Evolutionary conservation across 306 rosid species (phyloP), one percentile per base, ranked within the genome.

Genomic region (Astragalus membranaceus): DNA sequence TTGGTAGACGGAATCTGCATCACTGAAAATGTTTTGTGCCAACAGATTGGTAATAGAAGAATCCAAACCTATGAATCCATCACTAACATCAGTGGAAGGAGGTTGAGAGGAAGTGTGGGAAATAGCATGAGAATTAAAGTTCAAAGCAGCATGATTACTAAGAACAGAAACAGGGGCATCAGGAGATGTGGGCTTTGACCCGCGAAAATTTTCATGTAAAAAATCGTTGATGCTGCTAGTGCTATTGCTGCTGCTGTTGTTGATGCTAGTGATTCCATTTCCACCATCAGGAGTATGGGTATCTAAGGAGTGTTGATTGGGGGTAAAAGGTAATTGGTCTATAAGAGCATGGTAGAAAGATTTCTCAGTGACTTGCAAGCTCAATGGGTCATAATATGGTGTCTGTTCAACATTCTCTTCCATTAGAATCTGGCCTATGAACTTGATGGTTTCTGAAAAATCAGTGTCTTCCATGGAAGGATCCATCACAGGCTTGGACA

Each of bases 321-420:
- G 83, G 64, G 82, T 79, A 33, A 67, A 52, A 9, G 83, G 65
- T 39, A 16, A n/a, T 42, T 70, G 68, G 4, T 75, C 79, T 2
- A 63, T 66, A 10, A 90, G 80, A 67, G 81, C 83, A 8, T 90
- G 84, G 67, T 69, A 75, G 48, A 90, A 75, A 10, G 87, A 84
- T 67, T 84, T 79, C 77, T 87, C 96, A 0, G 89, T 77, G 37
- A 80, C 74, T 63, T 85, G 86, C 73, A 88, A 81, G 36, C 76
- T 75, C 49, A 82, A 29, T 2, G 88, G 81, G 59, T 85, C 91
- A 60, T 72, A 84, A 33, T 72, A 85, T 0, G 87, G 87, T 11
- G 62, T 82, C 7, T 70, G 64, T 30, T 85, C 88, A 53, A 84
- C 75, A 59, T 81, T 81, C 71, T 87, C 96, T 59, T 90, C 90